A percentile compares a stretch with the other conserved stretches of the same genome.
Evolutionary conservation across 2,329 filamentous ascomycete species (phyloP).

Genomic region (Stylonectria norvegica): DNA sequence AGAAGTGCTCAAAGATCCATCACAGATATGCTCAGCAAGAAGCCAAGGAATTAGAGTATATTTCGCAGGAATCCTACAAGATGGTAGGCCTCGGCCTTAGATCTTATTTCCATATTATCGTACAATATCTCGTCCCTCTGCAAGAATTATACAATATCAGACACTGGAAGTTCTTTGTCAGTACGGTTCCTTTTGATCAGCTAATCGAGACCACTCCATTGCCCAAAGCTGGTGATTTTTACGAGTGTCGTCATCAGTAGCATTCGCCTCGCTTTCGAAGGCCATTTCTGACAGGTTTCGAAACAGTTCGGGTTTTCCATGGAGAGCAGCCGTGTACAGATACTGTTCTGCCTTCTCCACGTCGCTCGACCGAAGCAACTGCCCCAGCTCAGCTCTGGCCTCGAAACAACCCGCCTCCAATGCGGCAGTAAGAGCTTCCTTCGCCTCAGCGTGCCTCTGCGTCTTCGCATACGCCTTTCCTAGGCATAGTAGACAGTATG

Average conservation of each 20-base stretch:
- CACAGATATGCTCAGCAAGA: constrained; percentile 22
- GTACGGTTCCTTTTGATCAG: constrained; percentile 15
- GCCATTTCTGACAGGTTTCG: constrained; percentile 29
- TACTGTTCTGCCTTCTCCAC: constrained; percentile 22
- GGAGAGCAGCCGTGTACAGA: constrained; percentile 26
- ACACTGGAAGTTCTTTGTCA: background rate
- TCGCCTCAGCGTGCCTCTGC: constrained; percentile 23
- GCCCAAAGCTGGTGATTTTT: constrained; percentile 29
- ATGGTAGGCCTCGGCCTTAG: too few species aligned
- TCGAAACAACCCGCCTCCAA: constrained; percentile 20
- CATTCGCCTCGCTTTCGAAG: constrained; percentile 20
- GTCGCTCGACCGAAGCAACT: constrained; percentile 21
- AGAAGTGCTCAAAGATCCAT: constrained; percentile 17
- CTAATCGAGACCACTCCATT: constrained; percentile 34
- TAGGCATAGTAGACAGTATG: constrained; percentile 25
- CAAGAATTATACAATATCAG: too few species aligned
- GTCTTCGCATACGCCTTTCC: constrained; percentile 23
- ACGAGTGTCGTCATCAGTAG: constrained; percentile 10
- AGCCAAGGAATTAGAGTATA: constrained; percentile 23
- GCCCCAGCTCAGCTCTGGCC: constrained; percentile 27
- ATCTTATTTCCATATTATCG: too few species aligned
- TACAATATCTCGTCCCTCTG: too few species aligned
- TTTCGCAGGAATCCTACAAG: too few species aligned
- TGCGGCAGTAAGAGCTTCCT: constrained; percentile 19
- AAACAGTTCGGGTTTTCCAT: constrained; percentile 26